Evolutionary conservation across 805 yeast species (phyloP).

Genomic region (Candida nemodendra): DNA sequence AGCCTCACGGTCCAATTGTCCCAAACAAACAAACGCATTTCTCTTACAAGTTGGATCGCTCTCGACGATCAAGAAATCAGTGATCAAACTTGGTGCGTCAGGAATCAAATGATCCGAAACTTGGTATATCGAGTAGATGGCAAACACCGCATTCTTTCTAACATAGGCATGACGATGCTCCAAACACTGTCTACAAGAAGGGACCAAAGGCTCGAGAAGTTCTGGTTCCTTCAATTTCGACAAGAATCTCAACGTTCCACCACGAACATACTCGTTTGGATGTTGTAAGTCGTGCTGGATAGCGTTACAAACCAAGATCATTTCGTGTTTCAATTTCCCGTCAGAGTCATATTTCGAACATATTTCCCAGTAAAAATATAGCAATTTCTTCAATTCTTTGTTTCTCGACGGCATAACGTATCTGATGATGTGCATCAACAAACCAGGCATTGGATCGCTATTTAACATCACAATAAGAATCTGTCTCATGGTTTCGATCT

Average conservation of each 20-base stretch:
- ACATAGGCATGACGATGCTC: slow-evolving; percentile 98
- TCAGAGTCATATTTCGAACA: slow-evolving; percentile 86
- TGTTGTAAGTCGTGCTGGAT: slow-evolving; percentile 96
- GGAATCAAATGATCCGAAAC: slow-evolving; percentile 88
- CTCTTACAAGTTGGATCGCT: slow-evolving; percentile 92
- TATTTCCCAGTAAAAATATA: slow-evolving; percentile 97
- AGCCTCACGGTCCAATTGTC: slow-evolving; percentile 78
- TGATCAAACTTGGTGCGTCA: slow-evolving; percentile 87
- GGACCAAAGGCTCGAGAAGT: slow-evolving; percentile 90
- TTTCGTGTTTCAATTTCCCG: slow-evolving; percentile 95
- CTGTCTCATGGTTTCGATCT: slow-evolving; percentile 85
- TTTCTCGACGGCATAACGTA: slow-evolving; percentile 95
- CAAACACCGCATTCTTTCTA: slow-evolving; percentile 94
- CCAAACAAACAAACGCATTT: slow-evolving; percentile 87
- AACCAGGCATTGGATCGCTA: slow-evolving; percentile 89
- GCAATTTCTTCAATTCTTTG: slow-evolving; percentile 86
- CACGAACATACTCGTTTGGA: slow-evolving; percentile 95
- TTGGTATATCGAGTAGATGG: slow-evolving; percentile 76
- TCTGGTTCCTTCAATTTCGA: slow-evolving; percentile 91
- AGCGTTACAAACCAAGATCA: slow-evolving; percentile 98
- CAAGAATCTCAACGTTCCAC: slow-evolving; percentile 89
- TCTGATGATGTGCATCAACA: slow-evolving; percentile 94
- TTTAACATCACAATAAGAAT: slow-evolving; percentile 84
- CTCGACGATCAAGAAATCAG: slow-evolving; percentile 72
- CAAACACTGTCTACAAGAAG: slow-evolving; percentile 84